Percentiles rank a stretch among this genome's conserved stretches.
Evolutionary conservation across 2,329 filamentous ascomycete genomes (phyloP).

Genomic region (Fusarium nodosum): DNA sequence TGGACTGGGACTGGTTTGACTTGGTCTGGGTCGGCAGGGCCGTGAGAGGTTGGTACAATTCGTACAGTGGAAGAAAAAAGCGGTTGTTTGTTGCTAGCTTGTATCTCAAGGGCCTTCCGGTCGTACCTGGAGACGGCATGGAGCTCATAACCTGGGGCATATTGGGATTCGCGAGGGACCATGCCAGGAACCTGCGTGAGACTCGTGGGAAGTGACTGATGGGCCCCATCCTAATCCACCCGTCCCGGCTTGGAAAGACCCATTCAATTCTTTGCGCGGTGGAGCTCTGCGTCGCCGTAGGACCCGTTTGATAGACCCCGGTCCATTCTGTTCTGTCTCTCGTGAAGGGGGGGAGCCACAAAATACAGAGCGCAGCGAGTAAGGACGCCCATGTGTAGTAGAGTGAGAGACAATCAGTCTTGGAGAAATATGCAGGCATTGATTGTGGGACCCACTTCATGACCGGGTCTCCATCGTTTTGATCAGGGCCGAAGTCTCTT

Average conservation of each 20-base stretch:
- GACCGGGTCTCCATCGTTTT: constrained; percentile 42
- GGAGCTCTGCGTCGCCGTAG: constrained; percentile 39
- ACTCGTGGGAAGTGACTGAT: constrained; percentile 43
- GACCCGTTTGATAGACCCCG: constrained; percentile 45
- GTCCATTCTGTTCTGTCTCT: constrained; percentile 34
- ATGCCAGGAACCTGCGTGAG: constrained; percentile 40
- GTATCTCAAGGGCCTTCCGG: constrained; percentile 46
- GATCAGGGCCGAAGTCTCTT: constrained; percentile 49
- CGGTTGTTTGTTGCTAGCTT: constrained; percentile 37
- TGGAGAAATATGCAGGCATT: constrained; percentile 42
- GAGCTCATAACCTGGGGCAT: constrained; percentile 43
- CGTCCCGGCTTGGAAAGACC: constrained; percentile 40
- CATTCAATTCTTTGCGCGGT: constrained; percentile 39
- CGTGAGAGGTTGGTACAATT: constrained; percentile 47
- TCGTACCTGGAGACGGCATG: constrained; percentile 45
- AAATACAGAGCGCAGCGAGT: constrained; percentile 33
- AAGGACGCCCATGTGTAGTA: constrained; percentile 22
- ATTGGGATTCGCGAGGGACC: constrained; percentile 44
- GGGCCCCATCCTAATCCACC: constrained; percentile 38
- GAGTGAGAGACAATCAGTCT: constrained; percentile 37
- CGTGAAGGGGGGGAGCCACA: constrained; percentile 29
- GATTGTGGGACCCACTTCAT: constrained; percentile 34
- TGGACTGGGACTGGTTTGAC: not conserved
- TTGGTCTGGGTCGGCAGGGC: constrained; percentile 37
- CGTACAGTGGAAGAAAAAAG: constrained; percentile 42